phyloP scores from a whole-genome alignment of 1,284 basidiomycete species.

The Peniophora sp. region DNA sequence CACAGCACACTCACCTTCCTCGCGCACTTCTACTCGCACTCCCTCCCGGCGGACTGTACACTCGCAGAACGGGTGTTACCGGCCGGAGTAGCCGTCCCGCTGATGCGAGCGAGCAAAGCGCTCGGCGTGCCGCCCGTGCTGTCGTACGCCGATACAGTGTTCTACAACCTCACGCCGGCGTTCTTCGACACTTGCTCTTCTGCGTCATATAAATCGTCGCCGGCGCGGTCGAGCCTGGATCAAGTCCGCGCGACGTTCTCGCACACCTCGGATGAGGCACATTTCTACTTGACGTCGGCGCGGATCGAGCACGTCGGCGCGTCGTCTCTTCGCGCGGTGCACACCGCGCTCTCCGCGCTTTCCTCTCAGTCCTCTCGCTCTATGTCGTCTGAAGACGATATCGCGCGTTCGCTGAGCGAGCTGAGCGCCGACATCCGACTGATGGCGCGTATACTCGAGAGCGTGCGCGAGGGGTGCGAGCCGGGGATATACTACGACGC shows the following conservation, averaged over 20 bases:
- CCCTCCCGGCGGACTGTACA: conserved; percentile 14
- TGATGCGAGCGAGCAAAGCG: conserved; percentile 34
- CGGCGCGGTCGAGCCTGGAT: background rate
- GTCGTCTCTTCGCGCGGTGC: conserved; percentile 42
- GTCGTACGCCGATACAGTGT: conserved; percentile 52
- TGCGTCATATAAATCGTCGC: no score
- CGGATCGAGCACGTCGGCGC: conserved; percentile 49
- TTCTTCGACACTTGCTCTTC: no score
- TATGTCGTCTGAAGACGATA: background rate
- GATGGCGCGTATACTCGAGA: conserved; percentile 37
- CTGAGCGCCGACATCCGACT: conserved; percentile 35
- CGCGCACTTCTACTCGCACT: conserved; percentile 46
- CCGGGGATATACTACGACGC: conserved; percentile 7
- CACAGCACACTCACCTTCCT: conserved; percentile 39
- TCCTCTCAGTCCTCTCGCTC: conserved; percentile 12
- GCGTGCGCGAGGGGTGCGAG: conserved; percentile 18
- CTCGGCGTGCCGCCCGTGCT: conserved; percentile 50
- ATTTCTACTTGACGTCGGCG: conserved; percentile 51
- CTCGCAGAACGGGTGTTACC: conserved; percentile 24
- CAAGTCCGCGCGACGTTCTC: conserved; percentile 35
- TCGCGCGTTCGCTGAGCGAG: conserved; percentile 27
- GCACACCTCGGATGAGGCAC: conserved; percentile 40
- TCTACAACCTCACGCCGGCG: conserved; percentile 38
- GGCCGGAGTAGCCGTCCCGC: conserved; percentile 35
- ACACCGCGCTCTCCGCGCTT: conserved; percentile 41